These are phyloP conservation scores for Pulveroboletus ravenelii DNA, from an alignment of 768 basidiomycete genomes.

Conservation along the genomic window DNA sequence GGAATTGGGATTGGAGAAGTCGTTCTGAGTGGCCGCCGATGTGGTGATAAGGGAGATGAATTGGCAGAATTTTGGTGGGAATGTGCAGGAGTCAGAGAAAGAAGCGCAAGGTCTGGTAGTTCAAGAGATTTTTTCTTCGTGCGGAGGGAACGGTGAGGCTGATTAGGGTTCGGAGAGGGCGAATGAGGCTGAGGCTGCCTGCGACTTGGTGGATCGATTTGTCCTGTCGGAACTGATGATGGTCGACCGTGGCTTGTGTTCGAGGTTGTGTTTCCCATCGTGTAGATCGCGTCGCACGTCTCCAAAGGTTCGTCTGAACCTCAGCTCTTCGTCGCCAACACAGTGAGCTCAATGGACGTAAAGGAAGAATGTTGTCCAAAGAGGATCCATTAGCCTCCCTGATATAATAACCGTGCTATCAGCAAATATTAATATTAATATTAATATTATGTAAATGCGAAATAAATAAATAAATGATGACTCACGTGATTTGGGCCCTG, in stretches of 20 bases:
- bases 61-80: conserved; percentile 35
- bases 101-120: conserved; percentile 64
- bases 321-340: conserved; percentile 18
- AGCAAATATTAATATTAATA: conserved; percentile 2
- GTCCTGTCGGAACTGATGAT: conserved; percentile 20
- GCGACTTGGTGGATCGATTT: conserved; percentile 23
- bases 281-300: conserved; percentile 18
- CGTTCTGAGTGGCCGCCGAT: conserved; percentile 37
- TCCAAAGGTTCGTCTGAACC: conserved; percentile 7
- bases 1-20: conserved; percentile 47
- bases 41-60: conserved; percentile 38
- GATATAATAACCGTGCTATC: conserved; percentile 20
- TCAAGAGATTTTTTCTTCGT: conserved; percentile 71
- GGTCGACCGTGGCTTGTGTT: conserved; percentile 28
- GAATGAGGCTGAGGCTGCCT: conserved; percentile 28
- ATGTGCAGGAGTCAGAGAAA: conserved; percentile 42
- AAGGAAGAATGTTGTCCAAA: conserved; percentile 26
- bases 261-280: conserved; percentile 34
- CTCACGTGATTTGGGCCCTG: conserved; percentile 1
- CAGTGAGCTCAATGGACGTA: conserved; percentile 30
- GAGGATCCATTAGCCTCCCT: conserved; percentile 19
- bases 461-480: not conserved
- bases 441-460: conserved; percentile 14
- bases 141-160: conserved; percentile 57
- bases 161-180: conserved; percentile 37